phyloP scores from a whole-genome alignment of 139 green algal genomes.

The Volvox africanus region DNA sequence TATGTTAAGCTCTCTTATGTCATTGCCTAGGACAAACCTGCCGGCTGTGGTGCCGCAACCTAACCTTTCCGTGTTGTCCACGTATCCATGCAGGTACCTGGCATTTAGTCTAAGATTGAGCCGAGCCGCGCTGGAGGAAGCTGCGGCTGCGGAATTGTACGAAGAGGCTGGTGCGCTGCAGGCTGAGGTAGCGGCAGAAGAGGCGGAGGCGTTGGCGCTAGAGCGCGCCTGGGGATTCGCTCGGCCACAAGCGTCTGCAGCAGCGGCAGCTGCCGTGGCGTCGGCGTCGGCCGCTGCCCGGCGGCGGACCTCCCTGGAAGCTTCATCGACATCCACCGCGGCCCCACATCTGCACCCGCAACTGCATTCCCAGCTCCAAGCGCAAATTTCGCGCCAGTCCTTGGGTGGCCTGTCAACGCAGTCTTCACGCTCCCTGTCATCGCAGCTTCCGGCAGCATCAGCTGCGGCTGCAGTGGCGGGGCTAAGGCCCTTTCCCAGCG shows the following conservation, averaged over 20 bases:
- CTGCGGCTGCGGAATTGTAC: neutral
- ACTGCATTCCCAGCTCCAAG: neutral
- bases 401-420: neutral
- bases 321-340: neutral
- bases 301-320: neutral
- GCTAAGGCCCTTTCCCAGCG: neutral
- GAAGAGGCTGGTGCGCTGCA: constrained; percentile 26
- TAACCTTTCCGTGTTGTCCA: too few species aligned
- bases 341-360: neutral
- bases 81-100: neutral
- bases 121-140: constrained; percentile 10
- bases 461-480: neutral
- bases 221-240: constrained; percentile 15
- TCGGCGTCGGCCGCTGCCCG: neutral
- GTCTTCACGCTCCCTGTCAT: neutral
- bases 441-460: neutral
- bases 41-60: too few species aligned
- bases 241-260: neutral
- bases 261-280: neutral
- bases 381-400: neutral
- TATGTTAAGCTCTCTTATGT: too few species aligned
- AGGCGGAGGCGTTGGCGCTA: constrained; percentile 22
- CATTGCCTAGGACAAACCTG: too few species aligned
- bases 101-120: neutral
- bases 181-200: constrained; percentile 25